phyloP scores from a whole-genome alignment of 163 green algal genomes.

The Scenedesmus sp. region DNA sequence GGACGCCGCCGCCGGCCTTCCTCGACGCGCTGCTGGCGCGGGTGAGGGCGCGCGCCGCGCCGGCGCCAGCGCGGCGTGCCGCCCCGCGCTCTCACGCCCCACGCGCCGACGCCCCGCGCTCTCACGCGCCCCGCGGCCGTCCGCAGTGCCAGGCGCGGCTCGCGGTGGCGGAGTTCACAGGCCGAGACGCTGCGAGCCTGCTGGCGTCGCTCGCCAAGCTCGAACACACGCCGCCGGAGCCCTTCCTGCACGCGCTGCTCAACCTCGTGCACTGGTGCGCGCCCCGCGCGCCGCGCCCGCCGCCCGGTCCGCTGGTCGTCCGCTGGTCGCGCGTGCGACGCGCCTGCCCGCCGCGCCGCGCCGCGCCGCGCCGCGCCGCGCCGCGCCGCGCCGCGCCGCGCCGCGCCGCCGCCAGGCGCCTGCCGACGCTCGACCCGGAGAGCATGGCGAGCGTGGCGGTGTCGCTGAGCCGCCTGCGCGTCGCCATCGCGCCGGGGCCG shows the following conservation, averaged over 20 bases:
- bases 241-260: slow-evolving; percentile 31
- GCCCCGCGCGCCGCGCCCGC: too few relatives aligned
- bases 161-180: background rate
- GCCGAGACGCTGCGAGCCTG: slow-evolving; percentile 7
- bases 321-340: too few relatives aligned
- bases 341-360: too few relatives aligned
- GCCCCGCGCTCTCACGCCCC: too few relatives aligned
- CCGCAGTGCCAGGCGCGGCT: slow-evolving; percentile 16
- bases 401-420: too few relatives aligned
- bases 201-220: slow-evolving; percentile 26
- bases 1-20: slow-evolving; percentile 2
- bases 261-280: slow-evolving; percentile 22
- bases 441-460: slow-evolving; percentile 1
- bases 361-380: too few relatives aligned
- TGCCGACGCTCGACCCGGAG: slow-evolving; percentile 21
- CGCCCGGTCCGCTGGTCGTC: too few relatives aligned
- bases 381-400: too few relatives aligned
- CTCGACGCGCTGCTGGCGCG: background rate
- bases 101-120: too few relatives aligned
- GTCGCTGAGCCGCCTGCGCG: slow-evolving; percentile 9
- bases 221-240: slow-evolving; percentile 16
- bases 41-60: too few relatives aligned
- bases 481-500: background rate
- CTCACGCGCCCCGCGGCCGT: background rate
- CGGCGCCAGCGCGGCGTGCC: too few relatives aligned